Conservation (phyloP, 768 basidiomycete genomes). For the Termitomyces sp. region DNA sequence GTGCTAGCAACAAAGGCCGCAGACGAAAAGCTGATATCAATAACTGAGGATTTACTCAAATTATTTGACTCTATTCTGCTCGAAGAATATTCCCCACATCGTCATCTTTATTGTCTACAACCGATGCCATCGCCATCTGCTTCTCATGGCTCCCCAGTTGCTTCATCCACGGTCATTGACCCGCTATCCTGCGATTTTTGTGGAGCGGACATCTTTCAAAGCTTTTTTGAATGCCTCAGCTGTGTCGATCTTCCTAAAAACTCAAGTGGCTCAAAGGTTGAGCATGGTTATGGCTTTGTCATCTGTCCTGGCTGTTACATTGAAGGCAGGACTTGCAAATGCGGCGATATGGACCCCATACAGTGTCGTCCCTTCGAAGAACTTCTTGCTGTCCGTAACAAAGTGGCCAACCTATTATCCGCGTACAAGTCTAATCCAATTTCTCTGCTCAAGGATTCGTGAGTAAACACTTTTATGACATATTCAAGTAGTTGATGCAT, state of each 20-base stretch:
- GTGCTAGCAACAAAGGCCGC: neutral
- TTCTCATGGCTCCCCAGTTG: neutral
- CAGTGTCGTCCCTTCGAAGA: slow-evolving; percentile 51
- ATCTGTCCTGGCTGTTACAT: slow-evolving; percentile 73
- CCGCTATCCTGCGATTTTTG: slow-evolving; percentile 73
- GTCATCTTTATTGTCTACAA: slow-evolving; percentile 18
- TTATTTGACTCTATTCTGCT: slow-evolving; percentile 51
- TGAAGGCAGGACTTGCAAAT: slow-evolving; percentile 74
- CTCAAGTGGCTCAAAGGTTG: slow-evolving; percentile 4
- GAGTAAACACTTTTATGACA: neutral
- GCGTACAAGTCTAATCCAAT: neutral
- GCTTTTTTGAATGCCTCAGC: slow-evolving; percentile 66
- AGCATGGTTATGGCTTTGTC: slow-evolving; percentile 40
- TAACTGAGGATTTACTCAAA: slow-evolving; percentile 33
- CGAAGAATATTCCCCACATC: slow-evolving; percentile 38
- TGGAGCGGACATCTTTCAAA: slow-evolving; percentile 76
- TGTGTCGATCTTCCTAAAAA: slow-evolving; percentile 29
- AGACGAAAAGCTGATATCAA: slow-evolving; percentile 9
- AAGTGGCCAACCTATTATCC: slow-evolving; percentile 17
- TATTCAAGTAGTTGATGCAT: neutral
- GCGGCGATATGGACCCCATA: slow-evolving; percentile 55
- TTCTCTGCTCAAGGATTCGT: neutral
- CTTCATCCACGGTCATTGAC: slow-evolving; percentile 14
- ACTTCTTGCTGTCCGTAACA: slow-evolving; percentile 41
- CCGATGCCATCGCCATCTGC: neutral